Evolutionary conservation across 371 early-diverging fungal species (phyloP).

Genomic region (Mortierella sp.): DNA sequence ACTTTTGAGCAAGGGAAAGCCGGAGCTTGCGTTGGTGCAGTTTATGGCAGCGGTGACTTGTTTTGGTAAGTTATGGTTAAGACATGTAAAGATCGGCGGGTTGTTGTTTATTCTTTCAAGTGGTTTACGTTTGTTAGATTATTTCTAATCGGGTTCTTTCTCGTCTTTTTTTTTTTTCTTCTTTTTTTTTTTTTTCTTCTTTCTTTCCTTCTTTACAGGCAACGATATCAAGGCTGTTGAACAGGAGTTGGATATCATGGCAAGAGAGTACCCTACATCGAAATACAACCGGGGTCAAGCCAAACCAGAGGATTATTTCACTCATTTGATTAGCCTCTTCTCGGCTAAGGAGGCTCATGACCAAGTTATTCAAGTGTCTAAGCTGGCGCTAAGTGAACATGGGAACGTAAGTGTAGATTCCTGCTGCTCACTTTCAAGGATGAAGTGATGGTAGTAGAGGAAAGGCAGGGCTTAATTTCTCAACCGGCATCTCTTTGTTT

Average conservation of each 20-base stretch:
- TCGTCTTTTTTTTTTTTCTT: not conserved
- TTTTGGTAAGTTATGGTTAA: conserved; percentile 29
- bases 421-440: no score
- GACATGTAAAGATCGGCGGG: no score
- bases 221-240: conserved; percentile 38
- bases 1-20: conserved; percentile 19
- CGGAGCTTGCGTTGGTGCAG: conserved; percentile 31
- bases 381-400: conserved; percentile 23
- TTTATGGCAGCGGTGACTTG: conserved; percentile 33
- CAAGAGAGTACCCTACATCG: conserved; percentile 24
- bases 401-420: conserved; percentile 8
- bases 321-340: conserved; percentile 24
- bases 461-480: no score
- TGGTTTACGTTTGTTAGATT: not conserved
- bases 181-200: not conserved
- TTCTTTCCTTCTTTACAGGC: conserved; percentile 11
- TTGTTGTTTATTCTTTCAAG: no score
- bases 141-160: not conserved
- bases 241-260: conserved; percentile 46
- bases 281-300: conserved; percentile 26
- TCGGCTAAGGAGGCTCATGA: conserved; percentile 23
- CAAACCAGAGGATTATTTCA: conserved; percentile 38
- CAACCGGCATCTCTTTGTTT: not conserved
- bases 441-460: no score
- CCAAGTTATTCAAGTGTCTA: conserved; percentile 33